Evolutionary conservation across 1,284 basidiomycete genomes (phyloP).

Genomic region (Xerocomus minutiporus): DNA sequence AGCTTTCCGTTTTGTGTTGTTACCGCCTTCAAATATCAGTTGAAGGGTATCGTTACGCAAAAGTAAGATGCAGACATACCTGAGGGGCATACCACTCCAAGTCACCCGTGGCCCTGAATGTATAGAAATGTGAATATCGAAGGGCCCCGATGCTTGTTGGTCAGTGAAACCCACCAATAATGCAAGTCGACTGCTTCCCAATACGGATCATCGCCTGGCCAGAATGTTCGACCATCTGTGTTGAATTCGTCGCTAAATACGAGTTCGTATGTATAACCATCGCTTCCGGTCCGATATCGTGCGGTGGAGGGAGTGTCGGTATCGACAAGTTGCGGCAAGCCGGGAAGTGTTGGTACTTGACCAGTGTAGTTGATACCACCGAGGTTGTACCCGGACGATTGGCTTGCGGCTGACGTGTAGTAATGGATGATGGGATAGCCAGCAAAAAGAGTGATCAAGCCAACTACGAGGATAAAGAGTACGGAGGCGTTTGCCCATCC

Average conservation of each 20-base stretch:
- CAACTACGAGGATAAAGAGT: constrained; percentile 55
- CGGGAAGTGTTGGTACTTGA: constrained; percentile 61
- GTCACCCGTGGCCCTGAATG: constrained; percentile 70
- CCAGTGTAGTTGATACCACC: constrained; percentile 73
- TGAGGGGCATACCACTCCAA: constrained; percentile 82
- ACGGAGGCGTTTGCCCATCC: constrained; percentile 70
- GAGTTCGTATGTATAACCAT: constrained; percentile 75
- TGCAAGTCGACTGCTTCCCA: constrained; percentile 73
- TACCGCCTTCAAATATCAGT: constrained; percentile 43
- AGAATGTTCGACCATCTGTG: constrained; percentile 70
- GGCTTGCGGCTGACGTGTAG: constrained; percentile 33
- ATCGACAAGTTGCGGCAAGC: constrained; percentile 62
- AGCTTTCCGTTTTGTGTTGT: constrained; percentile 71
- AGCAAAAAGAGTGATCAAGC: constrained; percentile 65
- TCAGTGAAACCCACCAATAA: constrained; percentile 51
- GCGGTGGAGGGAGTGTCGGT: constrained; percentile 59
- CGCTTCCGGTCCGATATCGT: constrained; percentile 51
- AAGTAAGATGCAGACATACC: constrained; percentile 35
- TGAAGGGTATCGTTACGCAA: not conserved
- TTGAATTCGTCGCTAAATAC: constrained; percentile 95
- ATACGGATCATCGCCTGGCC: constrained; percentile 73
- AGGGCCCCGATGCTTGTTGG: not conserved
- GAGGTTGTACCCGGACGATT: constrained; percentile 60
- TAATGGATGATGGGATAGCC: constrained; percentile 76
- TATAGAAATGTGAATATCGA: constrained; percentile 8